Conservation (phyloP, 257 asterid genomes). For the Solanum neorickii region DNA sequence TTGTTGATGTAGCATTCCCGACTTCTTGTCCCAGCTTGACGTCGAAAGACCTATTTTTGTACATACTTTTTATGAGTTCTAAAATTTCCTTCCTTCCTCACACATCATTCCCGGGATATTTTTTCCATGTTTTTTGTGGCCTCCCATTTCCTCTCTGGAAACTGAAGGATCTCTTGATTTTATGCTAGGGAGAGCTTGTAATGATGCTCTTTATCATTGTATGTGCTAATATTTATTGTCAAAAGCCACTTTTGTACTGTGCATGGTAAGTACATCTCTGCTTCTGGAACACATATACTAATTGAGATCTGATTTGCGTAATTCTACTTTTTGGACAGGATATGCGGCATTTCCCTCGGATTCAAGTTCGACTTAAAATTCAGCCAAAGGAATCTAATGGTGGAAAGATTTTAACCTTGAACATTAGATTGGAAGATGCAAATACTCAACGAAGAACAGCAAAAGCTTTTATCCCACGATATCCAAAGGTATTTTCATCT, state of each 20-base stretch:
- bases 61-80: not conserved
- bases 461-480: conserved; percentile 75
- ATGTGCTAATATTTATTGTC: not conserved
- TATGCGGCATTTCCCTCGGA: conserved; percentile 58
- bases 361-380: conserved; percentile 45
- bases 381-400: conserved; percentile 36
- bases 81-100: not conserved
- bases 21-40: not conserved
- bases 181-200: not conserved
- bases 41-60: not conserved
- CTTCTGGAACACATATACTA: not conserved
- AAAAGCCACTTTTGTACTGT: not conserved
- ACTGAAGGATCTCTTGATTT: not conserved
- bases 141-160: not conserved
- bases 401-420: conserved; percentile 22
- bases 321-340: conserved; percentile 34
- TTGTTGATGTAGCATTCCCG: not conserved
- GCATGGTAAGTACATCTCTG: not conserved
- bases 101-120: not conserved
- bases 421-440: conserved; percentile 52
- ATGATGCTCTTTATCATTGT: not conserved
- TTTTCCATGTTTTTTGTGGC: not conserved
- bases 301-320: not conserved
- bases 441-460: conserved; percentile 39
- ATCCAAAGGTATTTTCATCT: conserved; percentile 58